These are phyloP conservation scores for Pichia sp. DNA, from an alignment of 1,139 yeast species.

Conservation along the genomic window DNA sequence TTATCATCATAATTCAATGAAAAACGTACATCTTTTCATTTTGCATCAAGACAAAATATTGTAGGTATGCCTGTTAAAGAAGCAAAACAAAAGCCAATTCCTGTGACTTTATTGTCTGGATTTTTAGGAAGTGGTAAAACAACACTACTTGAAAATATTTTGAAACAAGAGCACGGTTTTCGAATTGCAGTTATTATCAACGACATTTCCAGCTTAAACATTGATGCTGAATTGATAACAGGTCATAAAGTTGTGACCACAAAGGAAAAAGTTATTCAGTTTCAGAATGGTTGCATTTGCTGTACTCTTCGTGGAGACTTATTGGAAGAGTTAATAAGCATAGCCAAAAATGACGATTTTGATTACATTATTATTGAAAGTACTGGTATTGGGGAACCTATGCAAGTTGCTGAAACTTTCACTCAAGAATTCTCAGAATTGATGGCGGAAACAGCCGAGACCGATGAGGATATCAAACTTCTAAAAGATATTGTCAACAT, in stretches of 20 bases:
- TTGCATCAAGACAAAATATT: not conserved
- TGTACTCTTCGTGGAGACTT: conserved; percentile 46
- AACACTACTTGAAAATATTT: conserved; percentile 41
- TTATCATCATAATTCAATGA: too few species aligned
- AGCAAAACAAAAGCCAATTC: conserved; percentile 30
- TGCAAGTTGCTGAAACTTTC: conserved; percentile 49
- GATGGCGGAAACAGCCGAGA: conserved; percentile 28
- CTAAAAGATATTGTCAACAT: conserved; percentile 34
- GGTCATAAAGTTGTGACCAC: conserved; percentile 40
- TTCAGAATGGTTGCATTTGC: conserved; percentile 48
- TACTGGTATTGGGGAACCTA: conserved; percentile 46
- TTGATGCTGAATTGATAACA: conserved; percentile 41
- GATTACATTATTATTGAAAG: conserved; percentile 45
- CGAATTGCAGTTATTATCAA: conserved; percentile 44
- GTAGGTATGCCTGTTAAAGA: conserved; percentile 1
- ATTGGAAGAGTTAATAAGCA: conserved; percentile 39
- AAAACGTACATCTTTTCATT: not conserved
- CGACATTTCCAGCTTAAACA: conserved; percentile 39
- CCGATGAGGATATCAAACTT: conserved; percentile 29
- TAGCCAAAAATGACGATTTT: conserved; percentile 36
- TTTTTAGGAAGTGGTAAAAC: conserved; percentile 47
- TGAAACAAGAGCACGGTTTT: conserved; percentile 38
- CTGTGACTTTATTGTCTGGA: conserved; percentile 43
- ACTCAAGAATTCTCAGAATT: conserved; percentile 39
- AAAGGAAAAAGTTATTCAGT: conserved; percentile 41